phyloP scores from a whole-genome alignment of 2,329 filamentous ascomycete species.

The Grosmannia clavigera region DNA sequence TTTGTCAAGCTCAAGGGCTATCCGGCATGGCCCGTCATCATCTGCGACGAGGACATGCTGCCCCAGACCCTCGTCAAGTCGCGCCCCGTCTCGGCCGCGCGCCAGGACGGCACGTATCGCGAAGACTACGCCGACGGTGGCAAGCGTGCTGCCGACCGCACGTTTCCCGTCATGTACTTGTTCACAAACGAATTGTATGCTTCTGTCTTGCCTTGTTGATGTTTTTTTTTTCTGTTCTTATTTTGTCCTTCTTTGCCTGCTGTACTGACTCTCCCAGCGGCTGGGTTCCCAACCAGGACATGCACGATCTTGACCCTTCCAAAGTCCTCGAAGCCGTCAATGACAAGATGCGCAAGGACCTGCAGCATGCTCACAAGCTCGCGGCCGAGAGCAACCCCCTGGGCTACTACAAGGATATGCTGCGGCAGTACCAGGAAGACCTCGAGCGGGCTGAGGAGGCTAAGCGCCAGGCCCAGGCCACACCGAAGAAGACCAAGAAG shows the following conservation, averaged over 20 bases:
- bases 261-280: slow-evolving; percentile 41
- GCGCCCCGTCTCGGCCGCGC: slow-evolving; percentile 73
- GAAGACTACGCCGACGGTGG: slow-evolving; percentile 80
- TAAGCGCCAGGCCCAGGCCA: slow-evolving; percentile 3
- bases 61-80: slow-evolving; percentile 62
- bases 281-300: slow-evolving; percentile 78
- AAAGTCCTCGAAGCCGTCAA: slow-evolving; percentile 56
- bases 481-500: slow-evolving; percentile 33
- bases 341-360: slow-evolving; percentile 67
- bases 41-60: slow-evolving; percentile 91
- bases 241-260: slow-evolving; percentile 7
- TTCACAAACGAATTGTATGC: slow-evolving; percentile 93
- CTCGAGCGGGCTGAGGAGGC: slow-evolving; percentile 28
- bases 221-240: not conserved
- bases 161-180: slow-evolving; percentile 91
- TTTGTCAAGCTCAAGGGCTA: slow-evolving; percentile 91
- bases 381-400: slow-evolving; percentile 69
- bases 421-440: slow-evolving; percentile 58
- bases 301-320: slow-evolving; percentile 64
- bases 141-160: slow-evolving; percentile 73
- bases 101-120: slow-evolving; percentile 73
- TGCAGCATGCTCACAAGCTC: slow-evolving; percentile 68
- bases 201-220: not conserved
- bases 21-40: slow-evolving; percentile 85
- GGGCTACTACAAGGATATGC: slow-evolving; percentile 69